Evolutionary conservation across 192 early-diverging fungal genomes (phyloP), one percentile per base, ranked within the genome.

Genomic region (Podila verticillata): DNA sequence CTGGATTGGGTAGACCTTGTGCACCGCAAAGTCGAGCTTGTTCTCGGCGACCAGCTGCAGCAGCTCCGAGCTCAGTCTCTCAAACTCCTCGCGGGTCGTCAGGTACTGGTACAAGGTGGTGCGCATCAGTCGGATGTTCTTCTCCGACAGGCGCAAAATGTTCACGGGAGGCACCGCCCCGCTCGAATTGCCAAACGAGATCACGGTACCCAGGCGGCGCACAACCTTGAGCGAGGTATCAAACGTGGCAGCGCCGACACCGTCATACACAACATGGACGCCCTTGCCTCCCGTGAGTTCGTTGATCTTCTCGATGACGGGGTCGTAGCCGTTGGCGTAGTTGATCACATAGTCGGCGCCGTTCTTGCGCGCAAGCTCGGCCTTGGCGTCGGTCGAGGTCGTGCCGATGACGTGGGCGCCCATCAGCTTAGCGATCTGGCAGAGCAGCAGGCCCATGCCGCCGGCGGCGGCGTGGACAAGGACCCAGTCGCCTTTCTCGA

Each of bases 371-470:
- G 91, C 93, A 29, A 91, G 49, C 24, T 85, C 72, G 1, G 89
- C 91, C 83, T 98, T 98, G 31, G 88, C 91, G 0, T 84, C 82
- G 3, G 85, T 89, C 20, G 93, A 95, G 1, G 89, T 89, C 1
- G 95, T 96, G 57, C 94, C 94, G 66, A 98, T 97, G 57, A 97
- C 97, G 48, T 84, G 86, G 22, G 96, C 97, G 7, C 97, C 97
- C 3, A 88, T 65, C 10, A 87, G 68, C 68, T 91, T 92, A 74
- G 86, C 85, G 60, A 97, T 57, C 81, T 97, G 96, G 30, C 91
- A 88, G 32, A 97, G 83, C 22, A 96, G 75, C 17, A 88, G 83
- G 6, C 97, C 97, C 31, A 93, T 92, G 36, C 96, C 97, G 13
- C 97, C 96, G 19, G 96, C 97, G 4, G 94, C 95, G 5, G 97